A percentile compares a stretch with the other conserved stretches of the same genome.
Evolutionary conservation across 805 yeast genomes (phyloP).

Genomic region (Sugiyamaella lignohabitans): DNA sequence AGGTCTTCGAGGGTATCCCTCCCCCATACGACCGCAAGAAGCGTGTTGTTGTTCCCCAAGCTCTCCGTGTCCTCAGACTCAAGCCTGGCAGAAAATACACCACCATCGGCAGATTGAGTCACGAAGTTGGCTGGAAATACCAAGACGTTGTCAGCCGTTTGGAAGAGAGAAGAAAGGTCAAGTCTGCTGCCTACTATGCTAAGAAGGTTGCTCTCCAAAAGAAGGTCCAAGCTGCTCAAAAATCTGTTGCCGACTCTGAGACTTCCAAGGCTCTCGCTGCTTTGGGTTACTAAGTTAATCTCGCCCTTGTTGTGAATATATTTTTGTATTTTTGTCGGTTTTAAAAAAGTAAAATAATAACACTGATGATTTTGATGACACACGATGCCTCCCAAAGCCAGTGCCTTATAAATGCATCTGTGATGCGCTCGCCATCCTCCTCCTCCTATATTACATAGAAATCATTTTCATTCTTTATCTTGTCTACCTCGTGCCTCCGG

Average conservation of each 20-base stretch:
- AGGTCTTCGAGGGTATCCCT: conserved; percentile 99
- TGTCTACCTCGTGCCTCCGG: neutral
- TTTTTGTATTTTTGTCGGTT: conserved; percentile 1
- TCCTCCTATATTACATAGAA: conserved; percentile 3
- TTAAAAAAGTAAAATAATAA: neutral
- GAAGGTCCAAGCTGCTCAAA: conserved; percentile 83
- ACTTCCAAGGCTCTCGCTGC: conserved; percentile 91
- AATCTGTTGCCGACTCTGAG: conserved; percentile 82
- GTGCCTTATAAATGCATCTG: too few relatives aligned
- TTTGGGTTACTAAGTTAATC: conserved; percentile 79
- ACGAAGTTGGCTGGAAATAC: conserved; percentile 99
- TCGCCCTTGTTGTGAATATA: neutral
- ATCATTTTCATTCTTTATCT: neutral
- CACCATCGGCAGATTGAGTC: conserved; percentile 91
- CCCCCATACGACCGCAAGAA: conserved; percentile 99
- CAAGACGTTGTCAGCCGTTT: conserved; percentile 94
- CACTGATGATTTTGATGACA: neutral
- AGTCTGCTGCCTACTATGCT: conserved; percentile 98
- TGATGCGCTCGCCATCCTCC: neutral
- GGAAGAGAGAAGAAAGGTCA: conserved; percentile 99
- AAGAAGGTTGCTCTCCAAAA: conserved; percentile 94
- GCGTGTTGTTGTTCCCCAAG: conserved; percentile 99
- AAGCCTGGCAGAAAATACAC: conserved; percentile 99
- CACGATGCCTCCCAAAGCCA: too few relatives aligned
- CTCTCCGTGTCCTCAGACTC: conserved; percentile 97